Conservation (phyloP, 768 basidiomycete species). For the Baorangia bicolor region DNA sequence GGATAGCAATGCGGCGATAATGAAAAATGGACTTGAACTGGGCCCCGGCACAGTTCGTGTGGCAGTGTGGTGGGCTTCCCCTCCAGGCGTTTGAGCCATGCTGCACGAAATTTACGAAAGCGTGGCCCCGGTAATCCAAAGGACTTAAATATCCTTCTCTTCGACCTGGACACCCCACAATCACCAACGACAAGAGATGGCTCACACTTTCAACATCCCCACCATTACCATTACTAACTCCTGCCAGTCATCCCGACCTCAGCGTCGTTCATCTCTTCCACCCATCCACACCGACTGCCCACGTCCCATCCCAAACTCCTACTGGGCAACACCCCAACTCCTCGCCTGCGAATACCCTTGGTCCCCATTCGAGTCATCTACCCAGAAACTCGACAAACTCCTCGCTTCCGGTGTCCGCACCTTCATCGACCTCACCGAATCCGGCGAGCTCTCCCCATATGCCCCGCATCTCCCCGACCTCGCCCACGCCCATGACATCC, state of each 20-base stretch:
- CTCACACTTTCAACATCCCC: constrained; percentile 2
- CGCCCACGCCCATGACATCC: constrained; percentile 55
- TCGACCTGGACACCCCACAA: constrained; percentile 2
- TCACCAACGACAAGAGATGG: constrained; percentile 6
- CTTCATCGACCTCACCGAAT: constrained; percentile 83
- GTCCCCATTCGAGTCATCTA: constrained; percentile 51
- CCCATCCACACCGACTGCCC: constrained; percentile 20
- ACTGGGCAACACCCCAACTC: constrained; percentile 74
- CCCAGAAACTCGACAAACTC: constrained; percentile 72
- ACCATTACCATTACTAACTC: constrained; percentile 9
- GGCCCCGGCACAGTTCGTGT: constrained; percentile 3
- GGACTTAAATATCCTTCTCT: constrained; percentile 14
- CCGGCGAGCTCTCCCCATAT: constrained; percentile 73
- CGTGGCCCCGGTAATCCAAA: constrained; percentile 5
- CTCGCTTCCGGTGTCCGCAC: constrained; percentile 72
- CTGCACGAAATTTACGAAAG: constrained; percentile 1
- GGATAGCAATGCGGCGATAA: constrained; percentile 17
- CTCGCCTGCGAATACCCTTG: constrained; percentile 84
- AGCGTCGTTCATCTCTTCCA: constrained; percentile 20
- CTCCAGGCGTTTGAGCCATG: constrained; percentile 12
- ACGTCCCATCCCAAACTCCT: constrained; percentile 79
- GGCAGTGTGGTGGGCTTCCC: constrained; percentile 8
- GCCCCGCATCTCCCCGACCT: constrained; percentile 51
- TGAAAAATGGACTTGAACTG: constrained; percentile 13
- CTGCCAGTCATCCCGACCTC: constrained; percentile 2